Percentiles rank a stretch among this genome's conserved stretches.
These are phyloP conservation scores for Bryum argenteum DNA, from an alignment of 225 moss, liverwort and hornwort genomes.

Conservation along the genomic window DNA sequence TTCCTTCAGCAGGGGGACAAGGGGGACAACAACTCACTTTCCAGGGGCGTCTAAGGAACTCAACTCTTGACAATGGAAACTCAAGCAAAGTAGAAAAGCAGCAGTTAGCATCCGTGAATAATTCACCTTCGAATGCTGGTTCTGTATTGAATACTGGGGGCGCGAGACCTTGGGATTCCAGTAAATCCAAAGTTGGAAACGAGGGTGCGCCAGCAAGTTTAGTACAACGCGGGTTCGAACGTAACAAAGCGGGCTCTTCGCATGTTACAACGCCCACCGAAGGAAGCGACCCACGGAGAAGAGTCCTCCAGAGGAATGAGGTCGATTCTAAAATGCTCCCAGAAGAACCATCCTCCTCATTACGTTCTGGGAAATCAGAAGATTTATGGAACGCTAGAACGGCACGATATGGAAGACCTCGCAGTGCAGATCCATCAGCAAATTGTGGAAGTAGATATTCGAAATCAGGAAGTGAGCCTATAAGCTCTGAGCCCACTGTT, in stretches of 20 bases:
- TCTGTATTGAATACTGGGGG: constrained; percentile 16
- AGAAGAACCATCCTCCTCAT: background rate
- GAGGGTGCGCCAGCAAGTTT: constrained; percentile 3
- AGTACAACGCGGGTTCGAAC: constrained; percentile 14
- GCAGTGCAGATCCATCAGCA: constrained; percentile 23
- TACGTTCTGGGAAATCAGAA: constrained; percentile 21
- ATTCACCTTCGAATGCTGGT: constrained; percentile 17
- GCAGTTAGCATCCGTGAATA: background rate
- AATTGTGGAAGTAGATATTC: constrained; percentile 2
- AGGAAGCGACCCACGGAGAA: constrained; percentile 7
- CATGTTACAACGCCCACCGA: constrained; percentile 15
- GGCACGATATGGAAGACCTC: constrained; percentile 26
- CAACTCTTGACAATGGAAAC: constrained; percentile 2
- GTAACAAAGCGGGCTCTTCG: constrained; percentile 25
- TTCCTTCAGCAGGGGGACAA: constrained; percentile 11
- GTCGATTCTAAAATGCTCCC: background rate
- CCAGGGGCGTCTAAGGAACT: constrained; percentile 4
- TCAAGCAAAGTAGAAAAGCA: constrained; percentile 11
- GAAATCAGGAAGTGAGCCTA: constrained; percentile 20
- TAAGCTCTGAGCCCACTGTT: constrained; percentile 7
- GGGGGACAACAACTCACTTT: constrained; percentile 18
- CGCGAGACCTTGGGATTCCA: constrained; percentile 16
- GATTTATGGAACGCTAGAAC: constrained; percentile 31
- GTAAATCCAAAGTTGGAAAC: constrained; percentile 7
- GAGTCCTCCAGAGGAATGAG: constrained; percentile 5